Evolutionary conservation across 2,329 filamentous ascomycete species (phyloP).

Genomic region (Xylariales sp.): DNA sequence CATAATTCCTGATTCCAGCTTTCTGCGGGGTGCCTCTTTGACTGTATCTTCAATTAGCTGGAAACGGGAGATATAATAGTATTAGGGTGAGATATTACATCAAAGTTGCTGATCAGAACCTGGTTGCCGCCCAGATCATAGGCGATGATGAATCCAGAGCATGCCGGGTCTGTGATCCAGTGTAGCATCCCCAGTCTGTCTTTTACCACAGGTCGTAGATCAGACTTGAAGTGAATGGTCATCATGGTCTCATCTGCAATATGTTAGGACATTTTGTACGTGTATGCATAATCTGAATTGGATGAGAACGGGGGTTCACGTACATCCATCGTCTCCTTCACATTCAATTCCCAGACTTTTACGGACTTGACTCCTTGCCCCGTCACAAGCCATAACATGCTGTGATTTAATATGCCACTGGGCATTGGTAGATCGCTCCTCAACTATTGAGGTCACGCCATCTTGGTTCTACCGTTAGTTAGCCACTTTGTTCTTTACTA

Average conservation of each 20-base stretch:
- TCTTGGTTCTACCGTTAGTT: slow-evolving; percentile 18
- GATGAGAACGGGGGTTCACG: too few relatives aligned
- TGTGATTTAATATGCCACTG: slow-evolving; percentile 23
- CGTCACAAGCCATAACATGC: slow-evolving; percentile 31
- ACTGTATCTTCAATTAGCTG: too few relatives aligned
- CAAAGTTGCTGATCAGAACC: slow-evolving; percentile 39
- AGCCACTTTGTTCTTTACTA: too few relatives aligned
- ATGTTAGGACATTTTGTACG: too few relatives aligned
- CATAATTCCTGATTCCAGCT: slow-evolving; percentile 29
- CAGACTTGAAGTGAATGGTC: slow-evolving; percentile 39
- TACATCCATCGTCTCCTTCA: slow-evolving; percentile 38
- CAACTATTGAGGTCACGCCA: slow-evolving; percentile 21
- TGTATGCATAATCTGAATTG: too few relatives aligned
- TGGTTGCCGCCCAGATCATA: slow-evolving; percentile 36
- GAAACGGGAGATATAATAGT: too few relatives aligned
- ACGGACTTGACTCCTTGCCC: slow-evolving; percentile 27
- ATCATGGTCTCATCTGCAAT: slow-evolving; percentile 37
- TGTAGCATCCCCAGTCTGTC: slow-evolving; percentile 37
- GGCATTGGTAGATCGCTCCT: slow-evolving; percentile 19
- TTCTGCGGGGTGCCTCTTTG: slow-evolving; percentile 27
- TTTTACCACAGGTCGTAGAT: slow-evolving; percentile 31
- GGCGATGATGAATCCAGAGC: slow-evolving; percentile 38
- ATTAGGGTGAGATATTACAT: too few relatives aligned
- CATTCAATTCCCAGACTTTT: slow-evolving; percentile 26
- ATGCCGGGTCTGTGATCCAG: slow-evolving; percentile 37